Conservation (phyloP, 768 basidiomycete species). For the Clathrus columnatus region DNA sequence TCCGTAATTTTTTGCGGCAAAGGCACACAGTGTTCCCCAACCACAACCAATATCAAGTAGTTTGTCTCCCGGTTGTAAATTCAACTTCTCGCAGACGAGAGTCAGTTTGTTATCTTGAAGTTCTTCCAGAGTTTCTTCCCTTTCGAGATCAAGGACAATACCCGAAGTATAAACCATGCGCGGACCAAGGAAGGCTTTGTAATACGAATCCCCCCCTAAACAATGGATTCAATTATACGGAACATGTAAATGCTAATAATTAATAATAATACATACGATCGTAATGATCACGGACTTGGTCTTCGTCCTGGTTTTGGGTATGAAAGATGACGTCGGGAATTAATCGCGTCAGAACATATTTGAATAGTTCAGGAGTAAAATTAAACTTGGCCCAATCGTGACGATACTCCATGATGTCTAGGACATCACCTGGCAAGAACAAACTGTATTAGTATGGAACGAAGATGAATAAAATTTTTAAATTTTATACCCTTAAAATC, state of each 20-base stretch:
- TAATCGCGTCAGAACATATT: constrained; percentile 81
- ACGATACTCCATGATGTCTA: constrained; percentile 88
- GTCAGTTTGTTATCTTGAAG: constrained; percentile 98
- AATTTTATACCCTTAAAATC: constrained; percentile 81
- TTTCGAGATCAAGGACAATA: constrained; percentile 60
- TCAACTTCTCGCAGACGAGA: constrained; percentile 89
- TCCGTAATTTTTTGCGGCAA: constrained; percentile 95
- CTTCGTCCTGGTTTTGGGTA: constrained; percentile 84
- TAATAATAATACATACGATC: constrained; percentile 57
- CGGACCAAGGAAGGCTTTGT: constrained; percentile 90
- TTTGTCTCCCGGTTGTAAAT: constrained; percentile 79
- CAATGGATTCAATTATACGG: constrained; percentile 6
- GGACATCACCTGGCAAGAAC: constrained; percentile 63
- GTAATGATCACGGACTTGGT: constrained; percentile 93
- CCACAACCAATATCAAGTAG: constrained; percentile 86
- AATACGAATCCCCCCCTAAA: constrained; percentile 89
- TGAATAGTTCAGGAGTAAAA: constrained; percentile 86
- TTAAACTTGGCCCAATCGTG: constrained; percentile 93
- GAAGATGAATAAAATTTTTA: constrained; percentile 7
- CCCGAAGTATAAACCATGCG: constrained; percentile 99
- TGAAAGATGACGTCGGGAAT: constrained; percentile 93
- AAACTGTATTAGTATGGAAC: background rate
- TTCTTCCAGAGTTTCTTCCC: constrained; percentile 78
- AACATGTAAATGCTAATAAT: background rate
- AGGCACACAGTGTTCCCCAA: constrained; percentile 93